Evolutionary conservation across 805 yeast species (phyloP).

Genomic region (Wickerhamomyces subpelliculosus): DNA sequence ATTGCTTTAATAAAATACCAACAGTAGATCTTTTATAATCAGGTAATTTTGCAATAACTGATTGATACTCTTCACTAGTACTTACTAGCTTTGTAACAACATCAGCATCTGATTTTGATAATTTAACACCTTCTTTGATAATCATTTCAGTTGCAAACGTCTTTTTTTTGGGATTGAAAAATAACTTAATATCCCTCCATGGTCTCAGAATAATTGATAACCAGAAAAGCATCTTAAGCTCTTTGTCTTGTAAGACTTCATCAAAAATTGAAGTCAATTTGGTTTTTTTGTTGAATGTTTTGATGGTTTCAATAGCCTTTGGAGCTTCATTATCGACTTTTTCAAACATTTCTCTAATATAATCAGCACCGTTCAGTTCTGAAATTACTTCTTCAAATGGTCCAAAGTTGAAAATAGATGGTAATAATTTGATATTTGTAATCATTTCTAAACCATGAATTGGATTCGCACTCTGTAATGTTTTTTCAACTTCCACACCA

Average conservation of each 20-base stretch:
- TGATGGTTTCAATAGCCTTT: constrained; percentile 22
- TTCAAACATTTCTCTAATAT: constrained; percentile 3
- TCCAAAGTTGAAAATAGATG: constrained; percentile 46
- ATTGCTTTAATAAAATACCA: constrained; percentile 52
- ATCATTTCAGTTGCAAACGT: constrained; percentile 37
- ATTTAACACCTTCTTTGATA: constrained; percentile 63
- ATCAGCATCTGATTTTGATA: constrained; percentile 50
- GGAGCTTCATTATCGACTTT: constrained; percentile 1
- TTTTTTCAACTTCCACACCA: constrained; percentile 79
- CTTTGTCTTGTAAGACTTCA: constrained; percentile 1
- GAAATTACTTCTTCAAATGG: constrained; percentile 14
- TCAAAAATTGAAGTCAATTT: neutral
- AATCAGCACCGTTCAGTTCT: constrained; percentile 12
- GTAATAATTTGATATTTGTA: constrained; percentile 45
- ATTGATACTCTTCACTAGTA: constrained; percentile 20
- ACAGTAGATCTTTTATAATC: constrained; percentile 43
- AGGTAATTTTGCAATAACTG: constrained; percentile 22
- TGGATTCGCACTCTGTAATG: constrained; percentile 58
- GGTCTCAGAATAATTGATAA: constrained; percentile 43
- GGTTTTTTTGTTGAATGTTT: neutral
- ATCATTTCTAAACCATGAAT: constrained; percentile 56
- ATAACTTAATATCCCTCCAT: constrained; percentile 34
- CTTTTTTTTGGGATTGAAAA: constrained; percentile 34
- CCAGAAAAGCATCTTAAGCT: constrained; percentile 24
- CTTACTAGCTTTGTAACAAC: constrained; percentile 39